Base-by-base conservation (phyloP, 768 basidiomycete genomes). In the Pisolithus marmoratus region DNA sequence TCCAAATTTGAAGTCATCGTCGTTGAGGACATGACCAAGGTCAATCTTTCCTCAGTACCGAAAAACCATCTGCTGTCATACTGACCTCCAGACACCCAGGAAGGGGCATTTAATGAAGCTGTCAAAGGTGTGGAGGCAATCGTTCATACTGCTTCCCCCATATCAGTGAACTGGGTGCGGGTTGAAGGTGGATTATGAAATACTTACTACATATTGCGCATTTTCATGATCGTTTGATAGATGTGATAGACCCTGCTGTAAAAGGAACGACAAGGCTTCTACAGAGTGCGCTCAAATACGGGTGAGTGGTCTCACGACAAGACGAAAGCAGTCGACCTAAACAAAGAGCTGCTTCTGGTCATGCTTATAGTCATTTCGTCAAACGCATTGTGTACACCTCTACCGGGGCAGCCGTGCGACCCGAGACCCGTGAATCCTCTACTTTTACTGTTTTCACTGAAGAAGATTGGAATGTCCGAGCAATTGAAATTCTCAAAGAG, bases 121-220 rank as follows among this genome's bases (percentile, higher is more conserved):
- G 84, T 91, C 52, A 79, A 83, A 63, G 87, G 78, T 1, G 82
- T 91, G 6, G 82, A 87, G 52, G 90, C 77, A 0, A 79, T 93
- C 47, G 75, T 71, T 38, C 88, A 89, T 59, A 81, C 74, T 4
- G 85, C 85, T 0, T 87, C 85, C 1, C 86, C 87, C 1, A 74
- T 83, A 59, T 68, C 75, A 49, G 54, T 34, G 14, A 15, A 34
- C 34, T 14, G 5, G 12, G 14, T 15, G 12, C 34, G 34, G 34
- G 14, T 34, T 15, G 34, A 34, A 34, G 34, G 34, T 34, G 34
- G 34, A 34, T 34, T 34, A 12, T 5, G 12, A 34, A 34, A 34
- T 14, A 34, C 34, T 14, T 15, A 3, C 5, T 14, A 34, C 34
- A 15, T 15, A 12, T 14, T 34, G 31, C 14, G 14, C 12, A 34